Base-by-base conservation (phyloP, 805 yeast species). In the Torulaspora delbrueckii region DNA sequence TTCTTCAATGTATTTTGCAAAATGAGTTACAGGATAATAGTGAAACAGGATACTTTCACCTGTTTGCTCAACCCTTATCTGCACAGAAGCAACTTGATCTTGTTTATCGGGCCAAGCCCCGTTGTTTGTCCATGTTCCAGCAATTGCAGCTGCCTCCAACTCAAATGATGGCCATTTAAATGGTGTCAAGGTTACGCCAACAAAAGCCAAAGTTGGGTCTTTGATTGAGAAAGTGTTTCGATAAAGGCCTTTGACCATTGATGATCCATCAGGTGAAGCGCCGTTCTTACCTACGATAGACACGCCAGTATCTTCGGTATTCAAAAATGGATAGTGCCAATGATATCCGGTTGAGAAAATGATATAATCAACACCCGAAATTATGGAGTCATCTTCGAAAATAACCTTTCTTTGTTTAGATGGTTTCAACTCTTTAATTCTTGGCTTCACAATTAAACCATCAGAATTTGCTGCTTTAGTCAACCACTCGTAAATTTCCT, bases 91-190 rank as follows among this genome's bases (percentile, higher is more conserved):
- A 19, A 19, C 3, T 5, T 19, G 22, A 19, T 19, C 22, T 19
- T 4, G 22, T 19, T 53, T 7, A 58, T 44, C 8, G 46, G 16
- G 28, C 65, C 70, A 31, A 19, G 74, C 23, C 67, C 67, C 12
- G 19, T 56, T 49, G 0, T 69, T 35, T 1, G 82, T 66, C 78
- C 80, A 78, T 3, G 76, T 73, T n/a, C 82, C 82, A 12, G 79
- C 77, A 40, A 78, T 63, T 0, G 81, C 79, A n/a, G 78, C 74
- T 1, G 79, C 77, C 38, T 69, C 62, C 1, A 74, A 65, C 53
- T 78, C 83, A 51, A 76, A 73, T 12, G 74, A 67, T 41, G 74
- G 73, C 64, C 76, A 77, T 50, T 72, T 69, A 22, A 75, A 55
- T 2, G 74, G 71, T 1, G 77, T 69, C 2, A 72, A 54, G 19